Base-by-base conservation (phyloP, 345 rosid species). In the Raphanus sativus region DNA sequence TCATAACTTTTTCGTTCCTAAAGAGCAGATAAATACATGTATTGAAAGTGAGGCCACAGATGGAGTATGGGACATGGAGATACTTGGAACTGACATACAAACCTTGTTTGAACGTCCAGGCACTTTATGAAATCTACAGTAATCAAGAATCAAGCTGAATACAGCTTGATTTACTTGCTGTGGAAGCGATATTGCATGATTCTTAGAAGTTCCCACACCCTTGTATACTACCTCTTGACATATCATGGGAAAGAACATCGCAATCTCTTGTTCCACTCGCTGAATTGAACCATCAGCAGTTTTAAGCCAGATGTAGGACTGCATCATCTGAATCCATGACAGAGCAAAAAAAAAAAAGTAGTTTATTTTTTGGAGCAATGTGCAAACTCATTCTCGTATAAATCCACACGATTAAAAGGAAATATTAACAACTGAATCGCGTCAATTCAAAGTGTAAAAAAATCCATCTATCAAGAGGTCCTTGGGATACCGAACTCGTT, bases 221-320 rank as follows among this genome's bases (percentile, higher is more conserved):
- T 80, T 89, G 68, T 85, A 91, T 76, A 87, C 40, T 38, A 93
- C 90, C 82, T 93, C 97, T 62, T 84, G 89, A 73, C 90, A 89
- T 82, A 93, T 93, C 90, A 93, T 82, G 75, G 96, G 96, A 80
- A 96, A 91, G 84, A 86, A 93, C 92, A 89, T 89, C 64, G 97
- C 97, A 83, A 89, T 90, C 89, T 88, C 96, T 82, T 89, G 87
- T 78, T 93, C 98, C 70, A 91, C 96, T 89, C 87, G 96, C 69
- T 89, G 98, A 80, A 87, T 80, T 50, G 94, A 90, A 56, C 97
- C 97, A 82, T 93, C 98, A 58, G 86, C 86, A 73, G 94, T 93
- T 80, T 89, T 92, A 68, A 91, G 87, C 98, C 98, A 93, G 61
- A 93, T 85, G 75, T 86, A 93, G 2, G 97, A 86, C 86, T 87